Percentiles rank a stretch among this genome's conserved stretches.
phyloP scores from a whole-genome alignment of 352 stramenopile species.

The Pythium myriotylum region DNA sequence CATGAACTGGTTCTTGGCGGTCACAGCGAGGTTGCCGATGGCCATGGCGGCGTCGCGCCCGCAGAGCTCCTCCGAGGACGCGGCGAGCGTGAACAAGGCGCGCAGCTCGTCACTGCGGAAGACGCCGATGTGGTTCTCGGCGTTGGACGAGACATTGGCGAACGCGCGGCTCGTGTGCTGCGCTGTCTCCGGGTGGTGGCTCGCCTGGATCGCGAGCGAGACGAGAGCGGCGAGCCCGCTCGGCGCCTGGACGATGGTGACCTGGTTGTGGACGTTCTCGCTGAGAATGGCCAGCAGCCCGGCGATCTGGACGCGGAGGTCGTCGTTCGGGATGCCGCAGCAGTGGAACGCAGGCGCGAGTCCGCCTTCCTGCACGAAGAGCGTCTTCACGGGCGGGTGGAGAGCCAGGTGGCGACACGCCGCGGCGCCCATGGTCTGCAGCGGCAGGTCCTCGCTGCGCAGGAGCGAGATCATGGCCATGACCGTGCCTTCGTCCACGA shows the following conservation, averaged over 20 bases:
- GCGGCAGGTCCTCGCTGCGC: slow-evolving; percentile 67
- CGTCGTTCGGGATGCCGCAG: slow-evolving; percentile 62
- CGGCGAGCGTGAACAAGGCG: slow-evolving; percentile 74
- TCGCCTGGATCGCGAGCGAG: slow-evolving; percentile 52
- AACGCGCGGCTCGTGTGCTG: slow-evolving; percentile 90
- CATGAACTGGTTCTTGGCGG: slow-evolving; percentile 86
- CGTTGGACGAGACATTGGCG: slow-evolving; percentile 91
- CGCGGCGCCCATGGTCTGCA: slow-evolving; percentile 89
- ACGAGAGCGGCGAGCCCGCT: slow-evolving; percentile 67
- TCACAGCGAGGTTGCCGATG: slow-evolving; percentile 94
- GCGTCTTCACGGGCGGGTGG: slow-evolving; percentile 62
- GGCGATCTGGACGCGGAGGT: slow-evolving; percentile 89
- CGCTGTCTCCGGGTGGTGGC: slow-evolving; percentile 77
- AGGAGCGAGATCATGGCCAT: slow-evolving; percentile 83
- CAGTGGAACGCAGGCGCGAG: slow-evolving; percentile 66
- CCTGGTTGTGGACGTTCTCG: slow-evolving; percentile 92
- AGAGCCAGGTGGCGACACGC: slow-evolving; percentile 90
- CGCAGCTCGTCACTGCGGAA: slow-evolving; percentile 84
- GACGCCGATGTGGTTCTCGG: slow-evolving; percentile 88
- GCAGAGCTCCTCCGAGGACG: slow-evolving; percentile 82
- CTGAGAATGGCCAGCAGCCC: slow-evolving; percentile 90
- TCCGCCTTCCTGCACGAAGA: slow-evolving; percentile 71
- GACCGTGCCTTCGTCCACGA: slow-evolving; percentile 89
- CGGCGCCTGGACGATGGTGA: slow-evolving; percentile 81
- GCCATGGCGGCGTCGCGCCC: slow-evolving; percentile 91